Evolutionary conservation across 768 basidiomycete species (phyloP), one percentile per base, ranked within the genome.

Genomic region (Lactarius akahatsu): DNA sequence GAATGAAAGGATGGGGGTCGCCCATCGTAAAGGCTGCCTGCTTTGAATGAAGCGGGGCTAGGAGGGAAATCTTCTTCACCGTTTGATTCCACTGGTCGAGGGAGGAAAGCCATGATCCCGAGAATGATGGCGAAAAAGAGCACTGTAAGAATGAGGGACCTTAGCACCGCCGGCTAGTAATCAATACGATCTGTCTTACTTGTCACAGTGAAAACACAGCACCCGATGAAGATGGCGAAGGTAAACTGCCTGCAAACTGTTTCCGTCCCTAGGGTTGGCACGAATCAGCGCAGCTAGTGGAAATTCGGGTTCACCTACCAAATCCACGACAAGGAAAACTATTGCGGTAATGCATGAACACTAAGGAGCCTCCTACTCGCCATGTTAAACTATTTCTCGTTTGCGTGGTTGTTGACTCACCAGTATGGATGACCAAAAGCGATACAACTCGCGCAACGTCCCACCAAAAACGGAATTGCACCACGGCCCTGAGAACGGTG

Each of bases 121-220:
- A 69, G 68, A 43, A 38, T 10, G 40, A 63, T 16, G n/a, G 43
- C 28, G 45, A 57, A 63, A 40, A 36, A 63, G 8, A 68, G 47
- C 5, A 69, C 68, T 69, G 38, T 23, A 34, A n/a, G 16, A 20
- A 23, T 26, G 36, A 45, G 3, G n/a, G 34, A 32, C 26, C 3
- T 66, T 28, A 67, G 56, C 16, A 30, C 16, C 28, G 36, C 32
- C 30, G 18, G n/a, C 18, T 18, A n/a, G n/a, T 15, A n/a, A n/a
- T 5, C 13, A 58, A 40, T 4, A 18, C 18, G 36, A 43, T n/a
- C 20, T 7, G 16, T 26, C 62, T 63, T 57, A 69, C 68, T 26
- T 15, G 57, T 63, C n/a, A 40, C 68, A 16, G 61, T 57, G 41
- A 69, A 40, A 13, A 45, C 45, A 62, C 68, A 69, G 36, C 66